A percentile compares a stretch with the other conserved stretches of the same genome.
Conservation (phyloP, 129 eudicot species). For the Smallanthus sonchifolius region DNA sequence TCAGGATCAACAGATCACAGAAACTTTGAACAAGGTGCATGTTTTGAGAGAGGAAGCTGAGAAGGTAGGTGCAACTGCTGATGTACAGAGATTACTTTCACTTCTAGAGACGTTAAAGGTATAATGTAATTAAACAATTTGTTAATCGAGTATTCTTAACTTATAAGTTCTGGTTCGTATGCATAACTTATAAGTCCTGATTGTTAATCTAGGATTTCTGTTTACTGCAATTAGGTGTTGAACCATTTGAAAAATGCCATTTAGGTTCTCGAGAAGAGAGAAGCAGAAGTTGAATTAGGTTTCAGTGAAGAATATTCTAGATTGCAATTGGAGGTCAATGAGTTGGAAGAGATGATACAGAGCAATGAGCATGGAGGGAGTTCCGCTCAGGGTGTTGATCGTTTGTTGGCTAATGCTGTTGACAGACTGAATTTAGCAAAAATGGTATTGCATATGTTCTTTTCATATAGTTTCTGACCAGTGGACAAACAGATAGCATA, state of each 20-base stretch:
- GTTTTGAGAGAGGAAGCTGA: slow-evolving; percentile 26
- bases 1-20: slow-evolving; percentile 32
- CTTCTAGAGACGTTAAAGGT: slow-evolving; percentile 50
- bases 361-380: slow-evolving; percentile 19
- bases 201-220: neutral
- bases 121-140: neutral
- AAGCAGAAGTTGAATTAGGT: slow-evolving; percentile 30
- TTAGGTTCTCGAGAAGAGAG: slow-evolving; percentile 54
- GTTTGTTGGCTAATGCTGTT: slow-evolving; percentile 29
- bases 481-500: neutral
- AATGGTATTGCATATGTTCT: slow-evolving; percentile 33
- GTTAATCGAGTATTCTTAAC: neutral
- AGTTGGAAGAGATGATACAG: slow-evolving; percentile 37
- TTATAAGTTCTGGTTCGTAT: neutral
- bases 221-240: slow-evolving; percentile 10
- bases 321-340: slow-evolving; percentile 44
- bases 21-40: slow-evolving; percentile 30
- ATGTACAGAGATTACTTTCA: slow-evolving; percentile 31
- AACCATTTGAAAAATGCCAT: slow-evolving; percentile 12
- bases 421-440: slow-evolving; percentile 49
- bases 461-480: neutral
- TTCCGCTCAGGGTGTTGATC: slow-evolving; percentile 20
- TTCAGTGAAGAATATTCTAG: slow-evolving; percentile 27
- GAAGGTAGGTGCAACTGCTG: slow-evolving; percentile 29
- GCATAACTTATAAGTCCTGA: neutral